phyloP scores from a whole-genome alignment of 2,329 filamentous ascomycete genomes.

The Aureobasidium sp. region DNA sequence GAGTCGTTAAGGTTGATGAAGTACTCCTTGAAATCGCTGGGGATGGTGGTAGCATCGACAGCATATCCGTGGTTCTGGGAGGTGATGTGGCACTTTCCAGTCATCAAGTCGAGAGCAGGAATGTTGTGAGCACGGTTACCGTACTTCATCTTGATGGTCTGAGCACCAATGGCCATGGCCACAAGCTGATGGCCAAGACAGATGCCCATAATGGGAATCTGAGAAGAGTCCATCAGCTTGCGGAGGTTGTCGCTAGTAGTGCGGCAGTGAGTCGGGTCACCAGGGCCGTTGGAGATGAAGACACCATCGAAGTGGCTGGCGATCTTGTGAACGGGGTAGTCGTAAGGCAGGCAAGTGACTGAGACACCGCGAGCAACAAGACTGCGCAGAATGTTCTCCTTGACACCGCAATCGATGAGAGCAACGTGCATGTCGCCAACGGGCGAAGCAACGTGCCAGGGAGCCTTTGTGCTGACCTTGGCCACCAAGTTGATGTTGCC shows the following conservation, averaged over 20 bases:
- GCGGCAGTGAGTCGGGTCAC: slow-evolving; percentile 95
- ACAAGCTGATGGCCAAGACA: slow-evolving; percentile 96
- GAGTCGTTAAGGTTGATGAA: slow-evolving; percentile 98
- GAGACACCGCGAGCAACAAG: slow-evolving; percentile 85
- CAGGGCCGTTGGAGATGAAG: slow-evolving; percentile 98
- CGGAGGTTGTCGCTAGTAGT: slow-evolving; percentile 87
- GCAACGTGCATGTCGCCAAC: slow-evolving; percentile 83
- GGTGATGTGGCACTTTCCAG: slow-evolving; percentile 96
- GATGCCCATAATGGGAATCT: slow-evolving; percentile 93
- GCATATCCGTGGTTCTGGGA: slow-evolving; percentile 98
- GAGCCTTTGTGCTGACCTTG: slow-evolving; percentile 94
- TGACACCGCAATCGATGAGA: slow-evolving; percentile 95
- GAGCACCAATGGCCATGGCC: slow-evolving; percentile 77
- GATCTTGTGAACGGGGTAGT: slow-evolving; percentile 98
- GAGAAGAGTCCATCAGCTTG: slow-evolving; percentile 83
- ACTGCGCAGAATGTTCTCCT: slow-evolving; percentile 98
- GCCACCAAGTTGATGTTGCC: slow-evolving; percentile 95
- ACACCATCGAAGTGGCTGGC: slow-evolving; percentile 96
- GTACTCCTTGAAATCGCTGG: slow-evolving; percentile 89
- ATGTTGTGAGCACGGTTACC: slow-evolving; percentile 99
- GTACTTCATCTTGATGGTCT: slow-evolving; percentile 97
- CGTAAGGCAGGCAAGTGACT: slow-evolving; percentile 89
- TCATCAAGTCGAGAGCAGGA: slow-evolving; percentile 86
- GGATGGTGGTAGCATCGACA: slow-evolving; percentile 75
- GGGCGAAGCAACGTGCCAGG: slow-evolving; percentile 85